These are phyloP conservation scores for Tylopilus rubrobrunneus DNA, from an alignment of 768 basidiomycete genomes.

Conservation along the genomic window DNA sequence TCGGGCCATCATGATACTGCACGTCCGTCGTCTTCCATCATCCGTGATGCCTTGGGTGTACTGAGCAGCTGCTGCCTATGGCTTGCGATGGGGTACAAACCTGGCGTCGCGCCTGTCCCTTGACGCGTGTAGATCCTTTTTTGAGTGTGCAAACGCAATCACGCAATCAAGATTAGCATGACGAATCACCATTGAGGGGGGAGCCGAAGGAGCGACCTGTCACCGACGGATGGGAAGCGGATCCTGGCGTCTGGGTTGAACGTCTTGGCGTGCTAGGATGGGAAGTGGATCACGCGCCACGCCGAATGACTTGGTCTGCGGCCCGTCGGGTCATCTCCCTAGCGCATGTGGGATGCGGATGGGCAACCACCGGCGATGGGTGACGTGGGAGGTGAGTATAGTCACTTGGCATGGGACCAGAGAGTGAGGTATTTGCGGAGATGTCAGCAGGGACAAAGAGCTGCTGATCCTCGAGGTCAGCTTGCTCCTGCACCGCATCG, in stretches of 20 bases:
- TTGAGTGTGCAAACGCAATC: constrained; percentile 36
- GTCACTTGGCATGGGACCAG: constrained; percentile 6
- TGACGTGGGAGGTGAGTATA: constrained; percentile 7
- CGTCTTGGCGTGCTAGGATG: constrained; percentile 27
- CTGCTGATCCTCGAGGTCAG: constrained; percentile 58
- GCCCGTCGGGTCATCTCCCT: constrained; percentile 17
- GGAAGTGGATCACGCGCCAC: constrained; percentile 20
- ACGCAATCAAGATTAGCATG: constrained; percentile 36
- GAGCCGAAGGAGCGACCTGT: constrained; percentile 34
- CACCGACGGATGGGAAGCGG: constrained; percentile 31
- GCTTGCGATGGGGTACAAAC: constrained; percentile 21
- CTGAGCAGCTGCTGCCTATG: constrained; percentile 19
- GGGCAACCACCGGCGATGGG: constrained; percentile 19
- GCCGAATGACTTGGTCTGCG: constrained; percentile 7
- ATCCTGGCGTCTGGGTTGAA: constrained; percentile 24
- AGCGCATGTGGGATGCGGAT: constrained; percentile 28
- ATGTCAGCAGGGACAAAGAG: constrained; percentile 73
- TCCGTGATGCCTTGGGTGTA: constrained; percentile 17
- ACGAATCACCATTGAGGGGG: constrained; percentile 48
- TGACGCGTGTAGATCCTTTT: constrained; percentile 25
- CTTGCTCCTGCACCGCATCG: constrained; percentile 46
- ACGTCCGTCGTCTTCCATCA: constrained; percentile 5
- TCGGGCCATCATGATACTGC: too few species aligned
- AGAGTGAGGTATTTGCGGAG: constrained; percentile 10
- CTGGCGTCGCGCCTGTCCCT: constrained; percentile 28